Conservation (phyloP, 1,139 yeast species). For the Ogataea hybrid region DNA sequence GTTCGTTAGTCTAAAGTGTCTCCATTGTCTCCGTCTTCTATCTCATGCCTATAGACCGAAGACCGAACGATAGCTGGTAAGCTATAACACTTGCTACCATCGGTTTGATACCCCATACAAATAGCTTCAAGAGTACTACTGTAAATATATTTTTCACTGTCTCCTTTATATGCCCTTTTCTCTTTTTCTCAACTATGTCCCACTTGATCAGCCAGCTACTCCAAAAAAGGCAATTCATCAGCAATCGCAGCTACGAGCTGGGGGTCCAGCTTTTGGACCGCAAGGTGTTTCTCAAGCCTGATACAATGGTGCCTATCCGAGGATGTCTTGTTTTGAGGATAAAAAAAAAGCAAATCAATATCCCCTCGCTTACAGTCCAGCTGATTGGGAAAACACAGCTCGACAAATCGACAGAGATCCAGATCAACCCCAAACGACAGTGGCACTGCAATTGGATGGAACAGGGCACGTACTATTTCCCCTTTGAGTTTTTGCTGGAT, state of each 20-base stretch:
- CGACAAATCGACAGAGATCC: background rate
- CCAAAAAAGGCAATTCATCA: background rate
- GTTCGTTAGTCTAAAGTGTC: no score
- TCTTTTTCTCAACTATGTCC: slow-evolving; percentile 3
- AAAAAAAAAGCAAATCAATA: background rate
- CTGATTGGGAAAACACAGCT: slow-evolving; percentile 4
- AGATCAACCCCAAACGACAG: slow-evolving; percentile 6
- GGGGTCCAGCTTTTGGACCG: slow-evolving; percentile 1
- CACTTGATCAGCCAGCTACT: background rate
- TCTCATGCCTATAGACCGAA: no score
- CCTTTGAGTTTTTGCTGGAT: slow-evolving; percentile 22
- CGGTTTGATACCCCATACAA: no score
- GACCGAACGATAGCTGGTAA: no score
- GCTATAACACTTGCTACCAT: no score
- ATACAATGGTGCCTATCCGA: slow-evolving; percentile 19
- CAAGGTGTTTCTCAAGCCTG: background rate
- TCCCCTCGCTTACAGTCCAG: background rate
- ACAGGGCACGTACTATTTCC: slow-evolving; percentile 20
- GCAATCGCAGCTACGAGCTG: background rate
- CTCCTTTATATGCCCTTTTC: slow-evolving; percentile 1
- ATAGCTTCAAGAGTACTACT: no score
- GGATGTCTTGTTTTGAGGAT: slow-evolving; percentile 23
- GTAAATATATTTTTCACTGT: background rate
- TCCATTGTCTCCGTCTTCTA: no score
- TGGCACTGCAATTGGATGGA: slow-evolving; percentile 12